Percentiles rank a stretch among this genome's conserved stretches.
These are phyloP conservation scores for Aechmea fasciata DNA, from an alignment of 176 grass and related monocot genomes.

Conservation along the genomic window DNA sequence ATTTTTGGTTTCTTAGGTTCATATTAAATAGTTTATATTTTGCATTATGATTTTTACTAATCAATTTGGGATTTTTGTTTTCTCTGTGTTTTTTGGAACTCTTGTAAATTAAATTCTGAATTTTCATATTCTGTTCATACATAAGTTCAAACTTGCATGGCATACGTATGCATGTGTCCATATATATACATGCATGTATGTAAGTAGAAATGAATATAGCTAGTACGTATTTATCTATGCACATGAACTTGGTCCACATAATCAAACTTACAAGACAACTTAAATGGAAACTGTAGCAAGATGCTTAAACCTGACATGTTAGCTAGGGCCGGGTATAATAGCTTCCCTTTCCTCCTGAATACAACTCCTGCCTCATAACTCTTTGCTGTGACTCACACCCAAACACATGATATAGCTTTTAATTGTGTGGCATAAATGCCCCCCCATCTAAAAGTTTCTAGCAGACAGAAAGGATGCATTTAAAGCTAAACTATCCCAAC, in stretches of 20 bases:
- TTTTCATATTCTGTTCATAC: not conserved
- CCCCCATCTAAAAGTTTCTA: not conserved
- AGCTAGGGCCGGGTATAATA: no score
- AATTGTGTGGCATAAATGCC: constrained; percentile 10
- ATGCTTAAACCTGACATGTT: no score
- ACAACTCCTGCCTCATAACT: no score
- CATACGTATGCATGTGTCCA: not conserved
- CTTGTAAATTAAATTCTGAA: not conserved
- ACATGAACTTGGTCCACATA: no score
- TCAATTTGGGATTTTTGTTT: no score
- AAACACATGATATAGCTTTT: constrained; percentile 3
- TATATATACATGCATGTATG: not conserved
- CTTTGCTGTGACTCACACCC: not conserved
- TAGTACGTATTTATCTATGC: no score
- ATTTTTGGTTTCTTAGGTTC: not conserved
- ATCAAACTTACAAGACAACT: no score
- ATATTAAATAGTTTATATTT: not conserved
- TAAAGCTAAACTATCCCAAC: constrained; percentile 5
- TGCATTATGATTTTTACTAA: no score
- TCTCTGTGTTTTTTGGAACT: no score
- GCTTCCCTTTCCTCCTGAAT: no score
- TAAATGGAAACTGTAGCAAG: no score
- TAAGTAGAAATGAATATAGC: no score
- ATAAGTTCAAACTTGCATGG: not conserved
- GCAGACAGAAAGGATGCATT: constrained; percentile 4